Evolutionary conservation across 441 rosid genomes (phyloP), one percentile per base, ranked within the genome.

Genomic region (Pelargonium myrrhifolium): DNA sequence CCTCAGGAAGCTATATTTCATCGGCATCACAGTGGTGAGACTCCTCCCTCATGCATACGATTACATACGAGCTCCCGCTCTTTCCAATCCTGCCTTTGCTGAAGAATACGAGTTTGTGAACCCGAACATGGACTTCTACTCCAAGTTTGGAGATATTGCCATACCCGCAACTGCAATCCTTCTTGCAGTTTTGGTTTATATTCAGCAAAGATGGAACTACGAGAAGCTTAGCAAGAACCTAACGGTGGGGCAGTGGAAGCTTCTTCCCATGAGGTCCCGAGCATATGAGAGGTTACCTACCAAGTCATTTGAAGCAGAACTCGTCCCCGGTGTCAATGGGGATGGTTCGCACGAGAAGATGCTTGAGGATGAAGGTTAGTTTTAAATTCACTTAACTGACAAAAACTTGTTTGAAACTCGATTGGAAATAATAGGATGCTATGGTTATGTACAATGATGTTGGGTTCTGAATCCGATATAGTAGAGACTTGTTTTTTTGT

Each of bases 11-110:
- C 82, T 82, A 21, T 92, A 92, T 68, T 87, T 77, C 70, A 67
- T 85, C 0, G 96, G 97, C 20, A 79, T 87, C 74, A 89, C 96
- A 28, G 65, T 71, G 0, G 85, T 89, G 69, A 82, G 94, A 64
- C 89, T 92, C 71, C 83, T 92, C 45, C 92, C 94, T 45, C 97
- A 89, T 74, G 65, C 80, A 1, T 92, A 92, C 49, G 94, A 91
- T 78, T 89, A 81, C 68, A 67, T 83, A 0, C 56, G 76, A 60
- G 66, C 87, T 17, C 83, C 96, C 12, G 69, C 21, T 3, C 58
- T 77, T 62, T 79, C 78, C 18, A 89, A 89, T 69, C 97, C 90
- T 56, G 89, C 85, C 72, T 79, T 87, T 15, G 80, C 74, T 0
- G 86, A 79, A 39, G 90, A 85, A 61, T 82, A 81, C 1, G 92